phyloP scores from a whole-genome alignment of 2,329 filamentous ascomycete genomes.

The Calonectria hongkongensis region DNA sequence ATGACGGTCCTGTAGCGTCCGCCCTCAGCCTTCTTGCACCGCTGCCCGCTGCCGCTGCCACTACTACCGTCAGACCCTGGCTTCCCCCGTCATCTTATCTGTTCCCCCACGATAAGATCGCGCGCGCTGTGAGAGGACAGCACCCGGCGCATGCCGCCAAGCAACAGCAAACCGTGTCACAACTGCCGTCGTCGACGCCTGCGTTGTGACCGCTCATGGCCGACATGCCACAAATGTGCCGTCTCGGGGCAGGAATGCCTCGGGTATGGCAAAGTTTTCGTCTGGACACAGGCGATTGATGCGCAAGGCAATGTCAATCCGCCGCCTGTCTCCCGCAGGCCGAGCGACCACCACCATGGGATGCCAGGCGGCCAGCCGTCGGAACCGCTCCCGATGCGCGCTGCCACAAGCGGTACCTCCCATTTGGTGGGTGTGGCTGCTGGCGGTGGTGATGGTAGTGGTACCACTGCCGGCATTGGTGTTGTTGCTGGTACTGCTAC shows the following conservation, averaged over 20 bases:
- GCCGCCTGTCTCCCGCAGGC: constrained; percentile 50
- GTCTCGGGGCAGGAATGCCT: constrained; percentile 74
- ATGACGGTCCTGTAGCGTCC: constrained; percentile 42
- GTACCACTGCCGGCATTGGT: not conserved
- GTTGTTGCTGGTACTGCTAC: constrained; percentile 1
- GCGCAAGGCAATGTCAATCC: constrained; percentile 67
- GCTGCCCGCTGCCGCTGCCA: constrained; percentile 2
- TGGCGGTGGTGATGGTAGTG: not conserved
- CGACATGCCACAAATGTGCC: constrained; percentile 76
- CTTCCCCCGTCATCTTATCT: constrained; percentile 32
- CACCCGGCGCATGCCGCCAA: constrained; percentile 59
- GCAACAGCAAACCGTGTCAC: constrained; percentile 71
- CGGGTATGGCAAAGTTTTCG: constrained; percentile 76
- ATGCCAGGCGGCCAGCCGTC: constrained; percentile 29
- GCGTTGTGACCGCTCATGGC: constrained; percentile 77
- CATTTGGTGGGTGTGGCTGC: constrained; percentile 8
- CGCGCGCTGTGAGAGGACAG: constrained; percentile 52
- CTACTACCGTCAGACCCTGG: constrained; percentile 11
- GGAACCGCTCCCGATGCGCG: constrained; percentile 36
- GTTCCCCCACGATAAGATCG: constrained; percentile 38
- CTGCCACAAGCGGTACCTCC: not conserved
- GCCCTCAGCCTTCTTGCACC: constrained; percentile 31
- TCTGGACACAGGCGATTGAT: constrained; percentile 74
- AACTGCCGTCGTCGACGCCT: constrained; percentile 77
- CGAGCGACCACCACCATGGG: constrained; percentile 49